Evolutionary conservation across 148 eudicot species (phyloP).

Genomic region (Polygonum maritimum): DNA sequence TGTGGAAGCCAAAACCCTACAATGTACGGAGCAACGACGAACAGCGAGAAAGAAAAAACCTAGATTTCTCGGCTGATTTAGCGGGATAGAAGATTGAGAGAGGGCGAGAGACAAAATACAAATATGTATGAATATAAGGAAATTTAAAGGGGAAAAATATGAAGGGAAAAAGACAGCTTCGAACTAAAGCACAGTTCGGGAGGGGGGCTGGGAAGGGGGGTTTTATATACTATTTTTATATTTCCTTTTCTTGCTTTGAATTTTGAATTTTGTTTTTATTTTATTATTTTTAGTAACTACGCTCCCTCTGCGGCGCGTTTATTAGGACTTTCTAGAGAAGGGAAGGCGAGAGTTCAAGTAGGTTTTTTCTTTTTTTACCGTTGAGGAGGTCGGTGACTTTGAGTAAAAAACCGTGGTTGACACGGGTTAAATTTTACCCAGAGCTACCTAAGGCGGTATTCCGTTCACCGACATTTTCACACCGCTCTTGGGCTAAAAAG

Average conservation of each 20-base stretch:
- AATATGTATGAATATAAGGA: constrained; percentile 2
- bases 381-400: too few relatives aligned
- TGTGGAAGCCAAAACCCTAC: constrained; percentile 27
- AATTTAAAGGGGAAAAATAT: constrained; percentile 2
- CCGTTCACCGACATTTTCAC: too few relatives aligned
- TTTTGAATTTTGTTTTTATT: background rate
- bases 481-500: too few relatives aligned
- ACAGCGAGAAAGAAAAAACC: constrained; percentile 8
- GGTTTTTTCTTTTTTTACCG: too few relatives aligned
- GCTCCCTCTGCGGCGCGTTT: background rate
- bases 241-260: constrained; percentile 11
- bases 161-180: constrained; percentile 43
- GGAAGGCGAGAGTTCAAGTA: background rate
- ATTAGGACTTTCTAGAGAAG: background rate
- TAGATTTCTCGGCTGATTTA: constrained; percentile 16
- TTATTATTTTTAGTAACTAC: background rate
- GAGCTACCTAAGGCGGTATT: background rate
- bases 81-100: constrained; percentile 13
- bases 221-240: too few relatives aligned
- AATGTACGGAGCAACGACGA: constrained; percentile 7
- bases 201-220: background rate
- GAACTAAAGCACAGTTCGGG: constrained; percentile 47
- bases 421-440: background rate
- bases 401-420: too few relatives aligned
- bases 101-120: constrained; percentile 18